Base-by-base conservation (phyloP, 345 rosid genomes). In the Dipteronia dyeriana region DNA sequence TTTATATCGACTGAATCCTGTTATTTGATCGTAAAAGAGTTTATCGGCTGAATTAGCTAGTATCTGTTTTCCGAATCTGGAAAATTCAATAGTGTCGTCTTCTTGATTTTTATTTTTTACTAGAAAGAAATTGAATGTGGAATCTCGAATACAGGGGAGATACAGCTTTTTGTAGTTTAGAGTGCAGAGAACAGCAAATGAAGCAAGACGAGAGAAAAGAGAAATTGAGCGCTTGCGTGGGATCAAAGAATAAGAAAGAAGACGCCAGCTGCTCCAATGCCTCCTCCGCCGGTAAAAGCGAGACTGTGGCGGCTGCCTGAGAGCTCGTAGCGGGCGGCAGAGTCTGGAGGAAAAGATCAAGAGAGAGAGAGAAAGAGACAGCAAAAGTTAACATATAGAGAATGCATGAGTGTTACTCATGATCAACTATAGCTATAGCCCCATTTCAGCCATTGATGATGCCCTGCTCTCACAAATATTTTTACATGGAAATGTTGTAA, bases 151-250 rank as follows among this genome's bases (percentile, higher is more conserved):
- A 26, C 86, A 91, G 97, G 88, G 97, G 98, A 57, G 94, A 94
- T 62, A 80, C 89, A 53, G 98, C 95, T 17, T 94, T 94, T 86
- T 94, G 98, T 73, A 90, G 97, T 73, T 77, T 69, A 79, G 94
- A 89, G 81, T 94, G 97, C 85, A 88, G 98, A 85, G 98, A 89
- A 70, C 75, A 87, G 66, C 90, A 86, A 81, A 91, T 92, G 75
- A 86, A 91, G 82, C 87, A 85, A 64, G 97, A 94, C 74, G 90
- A 89, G 83, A 80, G 76, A 76, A 85, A 84, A 78, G 88, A 84
- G 68, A 79, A 79, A 80, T 72, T 39, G 61, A 74, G 69, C 68
- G 68, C 47, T 25, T 74, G 70, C 34, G 78, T 17, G n/a, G 43
- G 64, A 34, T 14, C 83, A 20, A 74, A 59, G 69, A 84, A 34